phyloP scores from a whole-genome alignment of 495 filamentous ascomycete species.

The Talaromyces ruber region DNA sequence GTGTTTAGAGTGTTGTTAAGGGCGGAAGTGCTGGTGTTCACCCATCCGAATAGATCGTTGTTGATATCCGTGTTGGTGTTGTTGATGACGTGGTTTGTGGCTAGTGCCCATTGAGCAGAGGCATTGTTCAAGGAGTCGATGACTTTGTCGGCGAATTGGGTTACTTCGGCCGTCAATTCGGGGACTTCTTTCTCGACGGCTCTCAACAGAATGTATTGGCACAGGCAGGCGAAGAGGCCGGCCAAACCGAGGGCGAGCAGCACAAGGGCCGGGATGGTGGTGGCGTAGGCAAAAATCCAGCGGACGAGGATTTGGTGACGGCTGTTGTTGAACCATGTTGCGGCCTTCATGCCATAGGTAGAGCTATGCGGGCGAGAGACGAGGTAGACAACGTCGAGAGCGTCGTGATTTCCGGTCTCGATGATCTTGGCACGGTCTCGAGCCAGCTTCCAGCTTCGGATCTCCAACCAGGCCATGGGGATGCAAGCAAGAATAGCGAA shows the following conservation, averaged over 20 bases:
- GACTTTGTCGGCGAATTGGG: conserved; percentile 73
- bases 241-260: conserved; percentile 79
- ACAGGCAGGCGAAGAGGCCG: conserved; percentile 75
- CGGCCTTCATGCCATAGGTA: conserved; percentile 60
- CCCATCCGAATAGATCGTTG: conserved; percentile 78
- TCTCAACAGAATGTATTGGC: conserved; percentile 72
- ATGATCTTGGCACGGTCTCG: conserved; percentile 60
- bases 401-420: conserved; percentile 56
- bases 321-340: conserved; percentile 56
- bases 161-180: conserved; percentile 64
- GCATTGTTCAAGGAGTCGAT: conserved; percentile 62
- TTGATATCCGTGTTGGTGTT: conserved; percentile 68
- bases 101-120: conserved; percentile 66
- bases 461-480: conserved; percentile 72
- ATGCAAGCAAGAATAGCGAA: conserved; percentile 64
- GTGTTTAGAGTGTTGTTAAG: conserved; percentile 80
- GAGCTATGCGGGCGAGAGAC: conserved; percentile 70
- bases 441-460: conserved; percentile 67
- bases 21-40: conserved; percentile 65
- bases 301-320: conserved; percentile 64
- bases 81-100: conserved; percentile 65
- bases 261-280: conserved; percentile 76
- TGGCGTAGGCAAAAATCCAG: conserved; percentile 84
- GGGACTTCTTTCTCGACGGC: conserved; percentile 69
- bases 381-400: conserved; percentile 85